Evolutionary conservation across 2,329 filamentous ascomycete species (phyloP).

Genomic region (Periconia sp.): DNA sequence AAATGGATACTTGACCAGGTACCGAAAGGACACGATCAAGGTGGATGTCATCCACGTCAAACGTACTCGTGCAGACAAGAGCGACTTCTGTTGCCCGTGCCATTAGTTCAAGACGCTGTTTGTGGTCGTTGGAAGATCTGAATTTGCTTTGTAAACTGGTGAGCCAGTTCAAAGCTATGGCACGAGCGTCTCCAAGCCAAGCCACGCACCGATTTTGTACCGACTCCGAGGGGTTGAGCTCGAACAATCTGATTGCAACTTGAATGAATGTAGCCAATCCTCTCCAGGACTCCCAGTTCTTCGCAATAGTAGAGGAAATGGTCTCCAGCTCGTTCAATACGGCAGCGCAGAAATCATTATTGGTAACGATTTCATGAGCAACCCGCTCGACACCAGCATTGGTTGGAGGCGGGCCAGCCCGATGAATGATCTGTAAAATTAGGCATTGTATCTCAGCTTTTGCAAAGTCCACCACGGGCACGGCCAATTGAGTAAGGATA

Average conservation of each 20-base stretch:
- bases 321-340: slow-evolving; percentile 20
- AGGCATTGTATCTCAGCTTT: slow-evolving; percentile 52
- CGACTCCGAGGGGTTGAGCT: slow-evolving; percentile 30
- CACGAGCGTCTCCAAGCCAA: slow-evolving; percentile 37
- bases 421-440: slow-evolving; percentile 53
- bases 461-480: slow-evolving; percentile 54
- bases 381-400: slow-evolving; percentile 24
- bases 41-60: slow-evolving; percentile 43
- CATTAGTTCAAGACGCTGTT: slow-evolving; percentile 31
- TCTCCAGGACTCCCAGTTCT: slow-evolving; percentile 44
- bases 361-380: slow-evolving; percentile 41
- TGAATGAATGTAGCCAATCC: slow-evolving; percentile 45
- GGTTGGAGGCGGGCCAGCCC: slow-evolving; percentile 46
- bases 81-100: slow-evolving; percentile 42
- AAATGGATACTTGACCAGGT: slow-evolving; percentile 3
- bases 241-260: slow-evolving; percentile 49
- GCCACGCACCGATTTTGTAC: slow-evolving; percentile 30
- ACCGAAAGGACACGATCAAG: slow-evolving; percentile 29
- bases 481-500: slow-evolving; percentile 54
- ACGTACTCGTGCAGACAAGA: slow-evolving; percentile 47
- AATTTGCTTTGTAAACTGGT: slow-evolving; percentile 32
- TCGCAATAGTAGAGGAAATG: slow-evolving; percentile 9
- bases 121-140: slow-evolving; percentile 20
- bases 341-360: slow-evolving; percentile 35
- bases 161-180: slow-evolving; percentile 46